These are phyloP conservation scores for Nemania diffusa DNA, from an alignment of 2,329 filamentous ascomycete species.

Conservation along the genomic window DNA sequence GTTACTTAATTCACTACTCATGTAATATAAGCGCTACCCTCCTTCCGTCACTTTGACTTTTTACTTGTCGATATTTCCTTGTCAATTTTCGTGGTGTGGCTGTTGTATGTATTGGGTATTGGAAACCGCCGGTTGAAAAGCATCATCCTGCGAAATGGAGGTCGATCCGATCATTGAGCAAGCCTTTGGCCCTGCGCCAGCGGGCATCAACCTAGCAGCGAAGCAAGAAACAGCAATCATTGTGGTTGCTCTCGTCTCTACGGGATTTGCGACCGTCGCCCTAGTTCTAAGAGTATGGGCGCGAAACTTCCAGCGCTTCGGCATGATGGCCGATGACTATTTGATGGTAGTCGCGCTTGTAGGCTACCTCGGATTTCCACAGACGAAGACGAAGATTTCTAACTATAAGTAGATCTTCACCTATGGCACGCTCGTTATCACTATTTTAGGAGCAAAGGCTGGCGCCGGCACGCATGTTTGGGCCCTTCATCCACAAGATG, in stretches of 20 bases:
- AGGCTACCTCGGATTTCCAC: slow-evolving; percentile 13
- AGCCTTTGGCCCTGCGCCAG: slow-evolving; percentile 37
- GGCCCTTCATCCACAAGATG: slow-evolving; percentile 31
- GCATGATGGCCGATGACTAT: slow-evolving; percentile 42
- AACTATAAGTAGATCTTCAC: slow-evolving; percentile 32
- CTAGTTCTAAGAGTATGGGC: slow-evolving; percentile 39
- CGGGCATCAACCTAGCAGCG: slow-evolving; percentile 33
- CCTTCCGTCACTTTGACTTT: slow-evolving; percentile 11
- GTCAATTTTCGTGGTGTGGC: slow-evolving; percentile 17
- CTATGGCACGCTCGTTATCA: slow-evolving; percentile 39
- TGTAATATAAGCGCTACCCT: slow-evolving; percentile 30
- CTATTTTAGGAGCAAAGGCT: slow-evolving; percentile 37
- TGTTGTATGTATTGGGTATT: slow-evolving; percentile 8
- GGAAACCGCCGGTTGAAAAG: slow-evolving; percentile 4
- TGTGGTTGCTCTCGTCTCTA: slow-evolving; percentile 38
- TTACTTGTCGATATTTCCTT: slow-evolving; percentile 25
- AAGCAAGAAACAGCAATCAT: slow-evolving; percentile 38
- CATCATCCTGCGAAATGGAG: slow-evolving; percentile 30
- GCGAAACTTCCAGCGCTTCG: slow-evolving; percentile 38
- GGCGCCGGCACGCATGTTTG: slow-evolving; percentile 43
- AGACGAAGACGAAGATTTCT: slow-evolving; percentile 12
- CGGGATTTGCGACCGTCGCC: slow-evolving; percentile 38
- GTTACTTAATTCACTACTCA: slow-evolving; percentile 17
- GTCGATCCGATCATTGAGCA: slow-evolving; percentile 36
- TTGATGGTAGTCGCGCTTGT: slow-evolving; percentile 43